Percentiles rank a stretch among this genome's conserved stretches.
phyloP scores from a whole-genome alignment of 148 eudicot species.

The Fagopyrum homotropicum region DNA sequence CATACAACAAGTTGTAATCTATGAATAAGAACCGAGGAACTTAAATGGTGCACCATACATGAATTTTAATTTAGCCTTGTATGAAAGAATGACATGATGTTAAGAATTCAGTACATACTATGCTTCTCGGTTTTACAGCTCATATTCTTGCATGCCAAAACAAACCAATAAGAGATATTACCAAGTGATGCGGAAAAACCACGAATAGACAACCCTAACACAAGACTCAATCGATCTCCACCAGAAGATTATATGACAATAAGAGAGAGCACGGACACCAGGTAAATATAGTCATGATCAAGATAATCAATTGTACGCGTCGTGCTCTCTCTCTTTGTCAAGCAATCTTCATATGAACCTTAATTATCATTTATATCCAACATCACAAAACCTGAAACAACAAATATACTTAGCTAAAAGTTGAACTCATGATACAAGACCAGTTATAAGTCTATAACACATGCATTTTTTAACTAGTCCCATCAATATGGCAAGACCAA shows the following conservation, averaged over 20 bases:
- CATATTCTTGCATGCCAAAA: neutral
- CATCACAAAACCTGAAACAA: neutral
- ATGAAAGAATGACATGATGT: neutral
- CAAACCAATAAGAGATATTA: neutral
- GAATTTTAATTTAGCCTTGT: too few relatives aligned
- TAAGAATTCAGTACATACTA: neutral
- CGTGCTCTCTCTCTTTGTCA: conserved; percentile 1
- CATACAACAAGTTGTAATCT: too few relatives aligned
- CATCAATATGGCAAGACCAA: neutral
- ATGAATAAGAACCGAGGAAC: too few relatives aligned
- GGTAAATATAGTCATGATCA: neutral
- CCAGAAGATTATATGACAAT: neutral
- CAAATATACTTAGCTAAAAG: neutral
- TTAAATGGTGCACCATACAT: too few relatives aligned
- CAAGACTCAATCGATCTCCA: neutral
- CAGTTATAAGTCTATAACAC: neutral
- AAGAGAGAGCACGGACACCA: neutral
- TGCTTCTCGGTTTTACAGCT: neutral
- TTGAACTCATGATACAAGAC: neutral
- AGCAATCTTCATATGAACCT: neutral
- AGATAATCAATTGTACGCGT: neutral
- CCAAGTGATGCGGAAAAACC: neutral
- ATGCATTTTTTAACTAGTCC: neutral
- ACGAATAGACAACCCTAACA: neutral
- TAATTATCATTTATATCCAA: neutral